These are phyloP conservation scores for Corchorus olitorius DNA, from an alignment of 345 rosid species.

Conservation along the genomic window DNA sequence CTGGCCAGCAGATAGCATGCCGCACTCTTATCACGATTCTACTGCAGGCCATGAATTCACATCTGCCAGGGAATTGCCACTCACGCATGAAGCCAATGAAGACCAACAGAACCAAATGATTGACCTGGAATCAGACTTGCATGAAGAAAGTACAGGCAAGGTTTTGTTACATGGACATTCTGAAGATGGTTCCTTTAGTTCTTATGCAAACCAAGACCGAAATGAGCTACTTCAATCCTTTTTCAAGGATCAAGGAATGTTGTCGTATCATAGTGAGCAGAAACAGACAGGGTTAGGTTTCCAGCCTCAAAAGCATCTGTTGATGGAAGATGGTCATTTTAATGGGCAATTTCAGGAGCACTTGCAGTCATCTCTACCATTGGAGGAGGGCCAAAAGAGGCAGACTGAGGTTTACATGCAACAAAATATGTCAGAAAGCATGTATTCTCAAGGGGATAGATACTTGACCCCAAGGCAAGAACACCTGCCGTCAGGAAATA, in stretches of 20 bases:
- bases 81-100: constrained; percentile 45
- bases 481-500: constrained; percentile 38
- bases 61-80: constrained; percentile 49
- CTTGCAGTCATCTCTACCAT: constrained; percentile 45
- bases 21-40: constrained; percentile 48
- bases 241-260: constrained; percentile 60
- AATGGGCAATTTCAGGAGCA: constrained; percentile 62
- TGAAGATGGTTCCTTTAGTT: constrained; percentile 49
- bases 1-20: constrained; percentile 57
- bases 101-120: constrained; percentile 49
- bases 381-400: constrained; percentile 60
- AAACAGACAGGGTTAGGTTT: constrained; percentile 58
- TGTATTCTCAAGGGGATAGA: constrained; percentile 58
- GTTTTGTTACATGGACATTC: constrained; percentile 54
- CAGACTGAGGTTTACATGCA: constrained; percentile 52
- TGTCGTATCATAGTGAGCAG: constrained; percentile 52
- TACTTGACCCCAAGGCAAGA: constrained; percentile 63
- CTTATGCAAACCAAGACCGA: constrained; percentile 62
- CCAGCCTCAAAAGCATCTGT: constrained; percentile 50
- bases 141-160: constrained; percentile 41
- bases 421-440: constrained; percentile 51
- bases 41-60: constrained; percentile 44
- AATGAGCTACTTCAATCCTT: constrained; percentile 87
- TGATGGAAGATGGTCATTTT: constrained; percentile 54
- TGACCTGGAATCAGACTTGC: constrained; percentile 56